Conservation (phyloP, 768 basidiomycete species). For the Leccinellum luteum region DNA sequence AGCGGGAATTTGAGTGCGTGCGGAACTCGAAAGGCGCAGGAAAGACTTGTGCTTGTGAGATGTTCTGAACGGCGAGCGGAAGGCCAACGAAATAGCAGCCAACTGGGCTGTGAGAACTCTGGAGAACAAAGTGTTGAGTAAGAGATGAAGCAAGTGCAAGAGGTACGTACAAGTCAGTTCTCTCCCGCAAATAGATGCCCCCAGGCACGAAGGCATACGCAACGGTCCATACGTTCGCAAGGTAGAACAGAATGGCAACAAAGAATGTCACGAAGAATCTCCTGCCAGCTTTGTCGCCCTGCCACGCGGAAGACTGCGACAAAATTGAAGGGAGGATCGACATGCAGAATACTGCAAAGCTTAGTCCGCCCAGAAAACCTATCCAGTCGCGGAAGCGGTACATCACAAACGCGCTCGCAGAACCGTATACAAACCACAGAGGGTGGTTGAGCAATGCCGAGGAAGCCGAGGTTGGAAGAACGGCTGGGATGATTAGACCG, state of each 20-base stretch:
- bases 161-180: constrained; percentile 63
- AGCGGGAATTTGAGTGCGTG: constrained; percentile 30
- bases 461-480: constrained; percentile 22
- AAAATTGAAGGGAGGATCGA: constrained; percentile 58
- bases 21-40: constrained; percentile 16
- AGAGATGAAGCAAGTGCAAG: not conserved
- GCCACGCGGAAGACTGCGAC: constrained; percentile 39
- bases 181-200: constrained; percentile 69
- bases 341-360: constrained; percentile 60
- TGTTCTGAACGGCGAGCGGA: constrained; percentile 37
- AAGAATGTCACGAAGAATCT: constrained; percentile 58
- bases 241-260: constrained; percentile 58
- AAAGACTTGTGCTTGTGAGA: not conserved
- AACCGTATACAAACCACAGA: constrained; percentile 53
- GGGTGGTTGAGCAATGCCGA: constrained; percentile 41
- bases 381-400: constrained; percentile 63
- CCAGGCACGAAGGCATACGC: constrained; percentile 91
- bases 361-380: constrained; percentile 68
- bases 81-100: constrained; percentile 46
- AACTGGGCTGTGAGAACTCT: constrained; percentile 60
- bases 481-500: constrained; percentile 48
- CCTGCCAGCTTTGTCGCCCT: constrained; percentile 40
- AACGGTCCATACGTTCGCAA: constrained; percentile 78
- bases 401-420: constrained; percentile 51
- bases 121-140: not conserved